Evolutionary conservation across 345 rosid genomes (phyloP).

Genomic region (Kandelia obovata): DNA sequence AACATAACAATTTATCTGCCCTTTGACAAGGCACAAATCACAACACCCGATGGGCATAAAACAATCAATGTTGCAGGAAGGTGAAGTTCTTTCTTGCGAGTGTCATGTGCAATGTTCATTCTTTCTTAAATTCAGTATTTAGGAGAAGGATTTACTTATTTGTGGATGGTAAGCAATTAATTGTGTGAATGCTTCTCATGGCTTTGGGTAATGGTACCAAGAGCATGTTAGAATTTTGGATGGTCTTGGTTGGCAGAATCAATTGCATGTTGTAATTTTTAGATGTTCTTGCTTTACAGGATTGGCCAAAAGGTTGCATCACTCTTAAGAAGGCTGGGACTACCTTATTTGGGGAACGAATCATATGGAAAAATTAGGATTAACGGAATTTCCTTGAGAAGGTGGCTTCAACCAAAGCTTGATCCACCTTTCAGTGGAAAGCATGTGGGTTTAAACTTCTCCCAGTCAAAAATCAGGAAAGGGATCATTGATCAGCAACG

Average conservation of each 20-base stretch:
- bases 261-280: neutral
- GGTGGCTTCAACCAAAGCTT: slow-evolving; percentile 85
- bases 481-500: slow-evolving; percentile 72
- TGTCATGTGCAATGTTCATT: neutral
- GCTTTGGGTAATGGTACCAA: too few species aligned
- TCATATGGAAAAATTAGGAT: slow-evolving; percentile 40
- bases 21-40: slow-evolving; percentile 22
- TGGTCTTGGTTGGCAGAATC: slow-evolving; percentile 41
- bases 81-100: neutral
- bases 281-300: slow-evolving; percentile 11
- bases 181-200: too few species aligned
- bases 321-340: slow-evolving; percentile 1
- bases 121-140: neutral
- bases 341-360: slow-evolving; percentile 15
- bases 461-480: slow-evolving; percentile 52
- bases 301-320: slow-evolving; percentile 40
- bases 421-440: slow-evolving; percentile 58
- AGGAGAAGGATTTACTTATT: neutral
- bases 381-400: slow-evolving; percentile 62
- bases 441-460: slow-evolving; percentile 51
- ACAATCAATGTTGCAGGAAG: slow-evolving; percentile 2
- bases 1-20: slow-evolving; percentile 63
- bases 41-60: neutral
- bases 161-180: too few species aligned
- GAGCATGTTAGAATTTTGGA: neutral